Conservation (phyloP, 1,139 yeast genomes). For the Kurtzmaniella natalensis region DNA sequence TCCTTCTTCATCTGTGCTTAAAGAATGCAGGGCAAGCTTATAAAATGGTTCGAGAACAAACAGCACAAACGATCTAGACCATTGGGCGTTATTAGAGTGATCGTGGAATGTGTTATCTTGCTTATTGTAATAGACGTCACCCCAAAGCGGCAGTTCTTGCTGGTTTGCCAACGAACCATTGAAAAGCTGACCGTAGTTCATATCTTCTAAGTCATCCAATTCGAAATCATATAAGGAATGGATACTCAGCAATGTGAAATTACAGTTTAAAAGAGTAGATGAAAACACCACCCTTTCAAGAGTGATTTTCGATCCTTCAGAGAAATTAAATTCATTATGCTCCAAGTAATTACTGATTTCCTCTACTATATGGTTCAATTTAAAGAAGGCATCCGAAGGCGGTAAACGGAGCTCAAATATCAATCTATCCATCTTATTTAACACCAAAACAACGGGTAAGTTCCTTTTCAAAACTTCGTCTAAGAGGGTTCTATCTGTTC, state of each 20-base stretch:
- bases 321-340: conserved; percentile 15
- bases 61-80: conserved; percentile 55
- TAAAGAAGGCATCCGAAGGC: conserved; percentile 67
- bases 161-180: conserved; percentile 17
- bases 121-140: conserved; percentile 55
- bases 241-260: conserved; percentile 66
- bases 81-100: conserved; percentile 21
- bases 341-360: conserved; percentile 53
- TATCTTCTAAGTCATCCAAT: conserved; percentile 17
- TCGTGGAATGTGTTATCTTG: conserved; percentile 41
- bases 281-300: conserved; percentile 69
- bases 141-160: conserved; percentile 53
- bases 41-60: conserved; percentile 79
- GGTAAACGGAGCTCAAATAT: conserved; percentile 75
- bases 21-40: conserved; percentile 60
- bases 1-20: conserved; percentile 50
- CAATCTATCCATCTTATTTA: conserved; percentile 84
- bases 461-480: conserved; percentile 45
- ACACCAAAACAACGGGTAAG: conserved; percentile 52
- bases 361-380: conserved; percentile 58
- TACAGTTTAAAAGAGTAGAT: conserved; percentile 56
- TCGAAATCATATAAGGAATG: conserved; percentile 43
- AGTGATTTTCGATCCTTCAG: conserved; percentile 19
- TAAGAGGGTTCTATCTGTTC: conserved; percentile 46
- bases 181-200: conserved; percentile 44